These are phyloP conservation scores for Claviceps capensis DNA, from an alignment of 2,329 filamentous ascomycete genomes.

Conservation along the genomic window DNA sequence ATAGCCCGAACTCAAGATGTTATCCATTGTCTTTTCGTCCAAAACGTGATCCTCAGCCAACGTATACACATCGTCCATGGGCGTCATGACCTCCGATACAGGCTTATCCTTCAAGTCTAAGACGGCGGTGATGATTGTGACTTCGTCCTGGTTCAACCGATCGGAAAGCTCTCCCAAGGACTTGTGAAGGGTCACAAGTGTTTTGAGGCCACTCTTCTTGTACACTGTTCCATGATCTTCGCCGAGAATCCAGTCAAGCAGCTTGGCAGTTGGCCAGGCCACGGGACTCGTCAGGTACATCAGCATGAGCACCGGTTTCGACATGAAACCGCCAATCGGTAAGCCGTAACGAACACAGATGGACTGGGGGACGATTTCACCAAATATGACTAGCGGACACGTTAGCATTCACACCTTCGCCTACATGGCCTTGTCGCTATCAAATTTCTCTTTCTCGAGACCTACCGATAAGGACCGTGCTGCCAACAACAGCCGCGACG, in stretches of 20 bases:
- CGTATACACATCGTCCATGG: slow-evolving; percentile 93
- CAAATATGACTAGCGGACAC: slow-evolving; percentile 74
- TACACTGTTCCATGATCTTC: slow-evolving; percentile 94
- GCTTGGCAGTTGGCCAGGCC: slow-evolving; percentile 88
- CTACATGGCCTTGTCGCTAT: slow-evolving; percentile 5
- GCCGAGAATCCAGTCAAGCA: slow-evolving; percentile 84
- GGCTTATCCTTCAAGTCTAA: slow-evolving; percentile 93
- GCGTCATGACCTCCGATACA: slow-evolving; percentile 94
- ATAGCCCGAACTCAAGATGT: slow-evolving; percentile 84
- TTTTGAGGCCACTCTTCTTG: slow-evolving; percentile 96
- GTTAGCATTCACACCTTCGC: slow-evolving; percentile 3
- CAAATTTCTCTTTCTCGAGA: neutral
- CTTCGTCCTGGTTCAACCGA: slow-evolving; percentile 89
- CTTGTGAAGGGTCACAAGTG: slow-evolving; percentile 86
- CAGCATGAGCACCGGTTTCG: slow-evolving; percentile 68
- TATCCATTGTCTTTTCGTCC: slow-evolving; percentile 89
- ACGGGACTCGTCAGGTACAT: slow-evolving; percentile 90
- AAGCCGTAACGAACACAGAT: slow-evolving; percentile 93
- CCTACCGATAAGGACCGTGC: slow-evolving; percentile 85
- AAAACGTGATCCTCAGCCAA: slow-evolving; percentile 91
- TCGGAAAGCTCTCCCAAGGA: slow-evolving; percentile 77
- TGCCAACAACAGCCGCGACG: slow-evolving; percentile 85
- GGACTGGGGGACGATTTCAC: slow-evolving; percentile 90
- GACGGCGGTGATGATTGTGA: slow-evolving; percentile 96
- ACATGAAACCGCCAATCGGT: slow-evolving; percentile 88